phyloP scores from a whole-genome alignment of 73 alveolate species.

The Paramecium sonneborni region DNA sequence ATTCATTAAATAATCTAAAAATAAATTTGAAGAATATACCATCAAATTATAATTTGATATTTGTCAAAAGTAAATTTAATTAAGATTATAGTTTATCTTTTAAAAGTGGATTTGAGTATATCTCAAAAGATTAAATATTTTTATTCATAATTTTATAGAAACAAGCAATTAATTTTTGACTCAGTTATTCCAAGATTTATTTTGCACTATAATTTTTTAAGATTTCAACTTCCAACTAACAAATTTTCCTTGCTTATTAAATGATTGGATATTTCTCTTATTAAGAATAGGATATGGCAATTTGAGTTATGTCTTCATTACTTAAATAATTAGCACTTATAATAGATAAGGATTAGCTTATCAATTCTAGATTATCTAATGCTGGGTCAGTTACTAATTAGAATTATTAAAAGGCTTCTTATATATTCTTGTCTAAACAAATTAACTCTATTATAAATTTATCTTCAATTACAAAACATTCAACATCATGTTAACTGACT shows the following conservation, averaged over 20 bases:
- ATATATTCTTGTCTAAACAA: slow-evolving; percentile 12
- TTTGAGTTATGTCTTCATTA: background rate
- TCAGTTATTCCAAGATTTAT: background rate
- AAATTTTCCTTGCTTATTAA: background rate
- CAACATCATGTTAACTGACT: background rate
- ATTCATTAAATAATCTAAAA: background rate
- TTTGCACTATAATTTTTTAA: background rate
- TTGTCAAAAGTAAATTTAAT: background rate
- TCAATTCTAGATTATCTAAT: slow-evolving; percentile 15
- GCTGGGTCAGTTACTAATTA: background rate
- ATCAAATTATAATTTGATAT: slow-evolving; percentile 11
- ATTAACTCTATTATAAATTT: background rate
- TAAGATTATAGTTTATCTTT: background rate
- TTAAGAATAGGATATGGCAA: background rate
- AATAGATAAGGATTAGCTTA: background rate
- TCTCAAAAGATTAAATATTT: background rate
- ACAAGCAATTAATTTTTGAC: background rate
- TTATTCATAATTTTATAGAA: slow-evolving; percentile 28
- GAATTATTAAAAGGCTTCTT: background rate
- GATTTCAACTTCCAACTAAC: slow-evolving; percentile 13
- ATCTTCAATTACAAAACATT: background rate
- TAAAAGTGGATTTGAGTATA: background rate
- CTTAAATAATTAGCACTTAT: background rate
- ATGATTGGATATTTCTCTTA: background rate
- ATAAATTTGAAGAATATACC: background rate